These are phyloP conservation scores for Trichoderma arundinaceum DNA, from an alignment of 2,329 filamentous ascomycete species.

Conservation along the genomic window DNA sequence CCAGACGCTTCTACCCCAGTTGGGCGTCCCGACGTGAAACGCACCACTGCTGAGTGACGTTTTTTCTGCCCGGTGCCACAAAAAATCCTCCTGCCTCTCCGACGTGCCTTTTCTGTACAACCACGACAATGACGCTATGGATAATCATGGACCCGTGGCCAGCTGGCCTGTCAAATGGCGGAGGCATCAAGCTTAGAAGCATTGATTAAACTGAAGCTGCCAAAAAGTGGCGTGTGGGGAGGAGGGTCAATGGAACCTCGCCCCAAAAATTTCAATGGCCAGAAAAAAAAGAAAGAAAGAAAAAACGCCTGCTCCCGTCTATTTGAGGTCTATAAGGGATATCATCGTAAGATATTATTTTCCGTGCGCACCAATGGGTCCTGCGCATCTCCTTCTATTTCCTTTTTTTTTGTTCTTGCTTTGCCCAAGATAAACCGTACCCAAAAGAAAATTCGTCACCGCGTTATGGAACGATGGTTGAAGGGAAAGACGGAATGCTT, in stretches of 20 bases:
- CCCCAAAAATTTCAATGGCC: too few relatives aligned
- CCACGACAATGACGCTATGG: slow-evolving; percentile 19
- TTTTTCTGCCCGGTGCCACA: slow-evolving; percentile 24
- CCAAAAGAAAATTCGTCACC: slow-evolving; percentile 16
- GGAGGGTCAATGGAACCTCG: neutral
- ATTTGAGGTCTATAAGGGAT: slow-evolving; percentile 31
- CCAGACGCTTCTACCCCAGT: slow-evolving; percentile 28
- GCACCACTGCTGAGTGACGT: slow-evolving; percentile 28
- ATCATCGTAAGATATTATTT: slow-evolving; percentile 25
- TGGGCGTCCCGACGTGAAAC: slow-evolving; percentile 27
- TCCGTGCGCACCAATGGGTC: neutral
- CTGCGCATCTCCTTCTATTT: slow-evolving; percentile 16
- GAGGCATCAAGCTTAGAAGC: neutral
- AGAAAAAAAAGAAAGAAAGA: too few relatives aligned
- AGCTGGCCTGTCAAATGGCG: slow-evolving; percentile 3
- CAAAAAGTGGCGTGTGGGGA: neutral
- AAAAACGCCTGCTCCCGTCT: slow-evolving; percentile 27
- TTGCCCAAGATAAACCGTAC: neutral
- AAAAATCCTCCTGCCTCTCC: slow-evolving; percentile 17
- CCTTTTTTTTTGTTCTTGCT: neutral
- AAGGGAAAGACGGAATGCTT: slow-evolving; percentile 1
- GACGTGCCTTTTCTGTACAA: slow-evolving; percentile 12
- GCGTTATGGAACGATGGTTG: slow-evolving; percentile 1
- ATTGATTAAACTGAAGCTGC: slow-evolving; percentile 5
- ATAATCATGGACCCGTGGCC: slow-evolving; percentile 3